Percentiles rank a stretch among this genome's conserved stretches.
phyloP scores from a whole-genome alignment of 2,329 filamentous ascomycete species.

The Penicillium sp. region DNA sequence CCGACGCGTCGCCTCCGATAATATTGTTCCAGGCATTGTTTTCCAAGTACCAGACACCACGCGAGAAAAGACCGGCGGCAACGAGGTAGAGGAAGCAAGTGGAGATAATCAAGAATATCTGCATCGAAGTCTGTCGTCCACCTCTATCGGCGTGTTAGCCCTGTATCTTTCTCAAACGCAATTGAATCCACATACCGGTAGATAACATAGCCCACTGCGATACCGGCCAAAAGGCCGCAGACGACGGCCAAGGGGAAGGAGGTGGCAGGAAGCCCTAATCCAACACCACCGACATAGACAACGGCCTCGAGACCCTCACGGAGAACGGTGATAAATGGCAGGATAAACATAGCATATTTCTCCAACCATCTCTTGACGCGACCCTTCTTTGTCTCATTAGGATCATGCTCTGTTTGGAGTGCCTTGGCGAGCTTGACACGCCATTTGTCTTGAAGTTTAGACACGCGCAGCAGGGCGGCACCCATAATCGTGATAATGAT shows the following conservation, averaged over 20 bases:
- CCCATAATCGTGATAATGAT: constrained; percentile 82
- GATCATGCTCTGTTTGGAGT: constrained; percentile 49
- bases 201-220: constrained; percentile 67
- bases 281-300: constrained; percentile 82
- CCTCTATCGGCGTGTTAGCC: constrained; percentile 43
- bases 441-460: constrained; percentile 86
- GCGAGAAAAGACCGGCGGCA: constrained; percentile 77
- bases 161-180: not conserved
- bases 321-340: constrained; percentile 85
- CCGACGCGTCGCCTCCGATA: constrained; percentile 52
- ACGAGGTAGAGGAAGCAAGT: constrained; percentile 84
- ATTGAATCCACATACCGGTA: constrained; percentile 63
- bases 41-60: constrained; percentile 73
- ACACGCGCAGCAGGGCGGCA: constrained; percentile 74
- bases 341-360: constrained; percentile 81
- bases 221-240: constrained; percentile 67
- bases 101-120: constrained; percentile 76
- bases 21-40: constrained; percentile 53
- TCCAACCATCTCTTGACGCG: constrained; percentile 65
- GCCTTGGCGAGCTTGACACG: constrained; percentile 72
- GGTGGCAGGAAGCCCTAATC: constrained; percentile 70
- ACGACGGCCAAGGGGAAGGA: constrained; percentile 77
- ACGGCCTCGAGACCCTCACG: constrained; percentile 84
- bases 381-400: constrained; percentile 40
- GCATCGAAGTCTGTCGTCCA: constrained; percentile 65